These are phyloP conservation scores for Aspergillus fumigatus DNA, from an alignment of 2,329 filamentous ascomycete genomes.

Conservation along the genomic window DNA sequence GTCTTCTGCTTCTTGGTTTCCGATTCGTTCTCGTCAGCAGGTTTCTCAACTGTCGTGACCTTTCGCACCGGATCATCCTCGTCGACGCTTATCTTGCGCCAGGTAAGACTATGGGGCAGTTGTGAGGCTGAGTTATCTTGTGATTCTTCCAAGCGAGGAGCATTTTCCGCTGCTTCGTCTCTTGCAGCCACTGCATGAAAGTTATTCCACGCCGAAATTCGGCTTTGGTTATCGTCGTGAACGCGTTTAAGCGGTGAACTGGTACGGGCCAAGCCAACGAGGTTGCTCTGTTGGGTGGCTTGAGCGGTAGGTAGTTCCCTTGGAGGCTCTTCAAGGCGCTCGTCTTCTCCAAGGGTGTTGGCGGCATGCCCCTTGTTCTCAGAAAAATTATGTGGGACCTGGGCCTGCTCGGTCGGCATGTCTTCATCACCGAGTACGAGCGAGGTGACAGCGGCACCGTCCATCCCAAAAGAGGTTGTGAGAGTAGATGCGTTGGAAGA, in stretches of 20 bases:
- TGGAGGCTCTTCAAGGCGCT: not conserved
- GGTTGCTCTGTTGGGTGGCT: not conserved
- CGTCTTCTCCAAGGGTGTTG: not conserved
- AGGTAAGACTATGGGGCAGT: conserved; percentile 32
- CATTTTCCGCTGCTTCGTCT: conserved; percentile 30
- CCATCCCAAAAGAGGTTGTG: conserved; percentile 15
- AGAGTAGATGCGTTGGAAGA: not conserved
- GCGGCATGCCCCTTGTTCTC: not conserved
- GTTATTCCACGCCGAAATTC: conserved; percentile 36
- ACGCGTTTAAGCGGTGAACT: not conserved
- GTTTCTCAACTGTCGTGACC: conserved; percentile 16
- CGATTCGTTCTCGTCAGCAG: conserved; percentile 6
- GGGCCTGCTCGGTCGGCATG: not conserved
- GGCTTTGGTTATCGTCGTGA: conserved; percentile 7
- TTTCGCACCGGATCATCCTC: conserved; percentile 22
- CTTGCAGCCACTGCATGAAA: conserved; percentile 31
- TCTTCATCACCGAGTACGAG: conserved; percentile 9
- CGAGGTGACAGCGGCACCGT: conserved; percentile 14
- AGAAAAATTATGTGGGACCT: not conserved
- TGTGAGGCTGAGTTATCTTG: conserved; percentile 12
- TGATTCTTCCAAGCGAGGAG: conserved; percentile 23
- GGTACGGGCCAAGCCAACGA: not conserved
- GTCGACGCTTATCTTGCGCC: conserved; percentile 35
- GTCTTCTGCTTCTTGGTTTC: conserved; percentile 19
- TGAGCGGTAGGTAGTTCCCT: not conserved